Evolutionary conservation across 768 basidiomycete genomes (phyloP), one percentile per base, ranked within the genome.

Genomic region (Termitomyces sp.): DNA sequence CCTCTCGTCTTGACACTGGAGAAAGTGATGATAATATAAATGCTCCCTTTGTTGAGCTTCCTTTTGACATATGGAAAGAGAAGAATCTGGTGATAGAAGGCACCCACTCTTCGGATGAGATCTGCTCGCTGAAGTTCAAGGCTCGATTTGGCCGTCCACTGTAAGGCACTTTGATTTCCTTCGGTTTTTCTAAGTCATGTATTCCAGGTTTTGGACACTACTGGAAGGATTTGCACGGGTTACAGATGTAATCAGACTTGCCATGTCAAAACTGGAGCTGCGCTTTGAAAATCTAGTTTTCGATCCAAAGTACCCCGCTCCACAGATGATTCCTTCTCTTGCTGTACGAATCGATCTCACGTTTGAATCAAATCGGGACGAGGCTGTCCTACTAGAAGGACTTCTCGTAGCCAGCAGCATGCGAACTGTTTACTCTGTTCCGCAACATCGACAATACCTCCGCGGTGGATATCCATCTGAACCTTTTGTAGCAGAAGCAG

Each of bases 11-110:
- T 35, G 0, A 12, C 5, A 1, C n/a, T 12, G n/a, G 2, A 19
- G 46, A 19, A 19, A 47, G 19, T 1, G 46, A 47, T 14, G 37
- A 43, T 10, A 17, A 28, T 23, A 4, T 47, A n/a, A 14, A 50
- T 3, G 19, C 46, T 6, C 57, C 56, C 12, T 57, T 52, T 27
- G 56, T 57, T 2, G 50, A 57, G 16, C 51, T 57, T 28, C 56
- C 56, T 52, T 57, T 52, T 14, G 56, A 57, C 8, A 16, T 4
- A 7, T 47, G 35, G 46, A 48, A 35, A 8, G 3, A 28, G 8
- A 1, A 3, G 21, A 35, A 3, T 0, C 5, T 35, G n/a, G 47
- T 48, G 6, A 16, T 3, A 1, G 47, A 48, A 48, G 47, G 47
- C 12, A 16, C 12, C 0, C 47, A 48, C 32, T 34, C 47, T 7